Evolutionary conservation across 345 rosid genomes (phyloP).

Genomic region (Nasturtium officinale): DNA sequence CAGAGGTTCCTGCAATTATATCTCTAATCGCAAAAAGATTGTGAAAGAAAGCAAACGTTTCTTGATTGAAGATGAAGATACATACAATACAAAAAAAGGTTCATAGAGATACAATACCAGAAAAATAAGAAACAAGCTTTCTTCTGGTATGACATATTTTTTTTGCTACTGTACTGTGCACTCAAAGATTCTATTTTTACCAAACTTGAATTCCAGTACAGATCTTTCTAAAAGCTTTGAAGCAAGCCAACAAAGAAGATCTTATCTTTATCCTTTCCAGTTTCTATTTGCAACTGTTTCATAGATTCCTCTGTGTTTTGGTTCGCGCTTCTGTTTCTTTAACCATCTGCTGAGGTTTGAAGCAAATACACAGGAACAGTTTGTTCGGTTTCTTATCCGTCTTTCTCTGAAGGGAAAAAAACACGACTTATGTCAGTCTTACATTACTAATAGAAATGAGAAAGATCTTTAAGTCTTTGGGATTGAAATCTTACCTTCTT

Average conservation of each 20-base stretch:
- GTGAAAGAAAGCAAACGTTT: not conserved
- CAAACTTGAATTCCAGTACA: conserved; percentile 29
- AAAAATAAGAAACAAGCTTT: conserved; percentile 2
- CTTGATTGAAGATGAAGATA: conserved; percentile 24
- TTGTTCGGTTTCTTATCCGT: conserved; percentile 28
- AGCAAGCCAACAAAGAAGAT: conserved; percentile 30
- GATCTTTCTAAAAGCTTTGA: conserved; percentile 29
- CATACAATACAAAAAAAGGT: conserved; percentile 27
- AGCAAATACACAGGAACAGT: conserved; percentile 30
- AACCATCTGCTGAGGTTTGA: conserved; percentile 30
- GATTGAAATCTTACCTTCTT: conserved; percentile 28
- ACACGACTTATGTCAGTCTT: not conserved
- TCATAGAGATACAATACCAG: conserved; percentile 19
- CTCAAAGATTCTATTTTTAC: conserved; percentile 34
- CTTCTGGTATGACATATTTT: not conserved
- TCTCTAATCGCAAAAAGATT: not conserved
- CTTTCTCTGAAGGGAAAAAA: conserved; percentile 25
- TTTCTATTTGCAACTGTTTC: conserved; percentile 17
- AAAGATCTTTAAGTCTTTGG: not conserved
- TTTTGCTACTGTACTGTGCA: conserved; percentile 37
- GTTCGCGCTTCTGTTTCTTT: conserved; percentile 18
- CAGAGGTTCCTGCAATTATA: conserved; percentile 21
- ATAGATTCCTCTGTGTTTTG: conserved; percentile 13
- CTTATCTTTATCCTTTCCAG: conserved; percentile 1
- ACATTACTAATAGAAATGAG: conserved; percentile 6